Conservation (phyloP, 2,329 filamentous ascomycete genomes). For the Cladosporium phlei region DNA sequence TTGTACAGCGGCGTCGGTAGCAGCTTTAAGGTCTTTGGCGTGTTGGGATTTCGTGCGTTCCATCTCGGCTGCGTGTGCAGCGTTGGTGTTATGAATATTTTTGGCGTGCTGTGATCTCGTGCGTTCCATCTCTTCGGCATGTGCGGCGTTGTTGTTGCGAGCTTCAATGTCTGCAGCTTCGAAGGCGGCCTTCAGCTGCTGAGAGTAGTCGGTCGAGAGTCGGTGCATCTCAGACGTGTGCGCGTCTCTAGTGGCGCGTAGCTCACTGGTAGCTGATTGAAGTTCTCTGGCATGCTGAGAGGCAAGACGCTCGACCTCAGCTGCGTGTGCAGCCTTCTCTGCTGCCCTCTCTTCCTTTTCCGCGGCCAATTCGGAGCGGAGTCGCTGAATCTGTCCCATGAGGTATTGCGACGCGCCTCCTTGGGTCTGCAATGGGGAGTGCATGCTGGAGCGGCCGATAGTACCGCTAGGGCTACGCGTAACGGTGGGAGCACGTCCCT, state of each 20-base stretch:
- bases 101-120: conserved; percentile 16
- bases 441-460: neutral
- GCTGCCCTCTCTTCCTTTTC: conserved; percentile 3
- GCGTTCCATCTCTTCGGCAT: conserved; percentile 18
- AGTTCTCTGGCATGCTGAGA: conserved; percentile 6
- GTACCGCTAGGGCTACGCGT: conserved; percentile 4
- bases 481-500: conserved; percentile 1
- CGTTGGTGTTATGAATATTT: too few relatives aligned
- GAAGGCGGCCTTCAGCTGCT: conserved; percentile 7
- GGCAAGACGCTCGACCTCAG: conserved; percentile 4
- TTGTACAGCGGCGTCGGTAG: conserved; percentile 2
- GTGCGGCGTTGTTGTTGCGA: conserved; percentile 13
- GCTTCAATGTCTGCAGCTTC: conserved; percentile 5
- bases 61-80: neutral
- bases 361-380: conserved; percentile 18
- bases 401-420: conserved; percentile 4
- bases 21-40: conserved; percentile 11
- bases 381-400: conserved; percentile 18
- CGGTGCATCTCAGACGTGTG: conserved; percentile 9
- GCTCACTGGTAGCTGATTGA: conserved; percentile 14
- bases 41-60: neutral
- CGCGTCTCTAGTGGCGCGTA: conserved; percentile 11
- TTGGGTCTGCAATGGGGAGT: neutral
- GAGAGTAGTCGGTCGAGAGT: conserved; percentile 4
- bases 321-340: conserved; percentile 14